Evolutionary conservation across 225 moss, liverwort and hornwort genomes (phyloP).

Genomic region (Antitrichia curtipendula): DNA sequence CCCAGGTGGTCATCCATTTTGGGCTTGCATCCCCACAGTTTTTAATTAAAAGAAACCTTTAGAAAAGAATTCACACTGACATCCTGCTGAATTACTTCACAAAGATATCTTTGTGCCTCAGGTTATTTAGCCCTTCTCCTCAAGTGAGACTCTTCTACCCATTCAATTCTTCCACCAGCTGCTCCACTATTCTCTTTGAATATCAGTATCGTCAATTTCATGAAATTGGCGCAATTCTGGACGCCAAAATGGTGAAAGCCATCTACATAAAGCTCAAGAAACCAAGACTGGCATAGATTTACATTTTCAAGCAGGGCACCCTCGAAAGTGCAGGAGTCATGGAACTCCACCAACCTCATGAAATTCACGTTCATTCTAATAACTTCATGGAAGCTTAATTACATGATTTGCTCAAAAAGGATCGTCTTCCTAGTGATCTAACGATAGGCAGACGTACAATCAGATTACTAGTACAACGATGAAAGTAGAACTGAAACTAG

Average conservation of each 20-base stretch:
- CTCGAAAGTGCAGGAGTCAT: neutral
- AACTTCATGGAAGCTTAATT: neutral
- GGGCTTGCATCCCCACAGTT: neutral
- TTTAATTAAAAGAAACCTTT: neutral
- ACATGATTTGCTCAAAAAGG: neutral
- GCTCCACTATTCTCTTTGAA: neutral
- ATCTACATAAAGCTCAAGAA: neutral
- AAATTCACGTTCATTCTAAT: neutral
- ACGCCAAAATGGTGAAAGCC: neutral
- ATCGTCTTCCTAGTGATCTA: neutral
- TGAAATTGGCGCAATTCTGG: neutral
- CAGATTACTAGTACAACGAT: neutral
- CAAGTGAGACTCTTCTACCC: neutral
- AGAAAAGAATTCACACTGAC: neutral
- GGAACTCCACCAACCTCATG: neutral
- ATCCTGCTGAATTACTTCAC: neutral
- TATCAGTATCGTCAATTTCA: neutral
- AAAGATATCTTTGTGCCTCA: neutral
- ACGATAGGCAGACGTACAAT: neutral
- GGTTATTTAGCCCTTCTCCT: neutral
- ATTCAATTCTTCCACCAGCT: neutral
- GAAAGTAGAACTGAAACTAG: neutral
- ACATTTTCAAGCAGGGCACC: neutral
- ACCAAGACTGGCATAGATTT: neutral
- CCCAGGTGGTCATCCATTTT: neutral